Percentiles rank a stretch among this genome's conserved stretches.
phyloP scores from a whole-genome alignment of 306 rosid genomes.

The Abrus precatorius region DNA sequence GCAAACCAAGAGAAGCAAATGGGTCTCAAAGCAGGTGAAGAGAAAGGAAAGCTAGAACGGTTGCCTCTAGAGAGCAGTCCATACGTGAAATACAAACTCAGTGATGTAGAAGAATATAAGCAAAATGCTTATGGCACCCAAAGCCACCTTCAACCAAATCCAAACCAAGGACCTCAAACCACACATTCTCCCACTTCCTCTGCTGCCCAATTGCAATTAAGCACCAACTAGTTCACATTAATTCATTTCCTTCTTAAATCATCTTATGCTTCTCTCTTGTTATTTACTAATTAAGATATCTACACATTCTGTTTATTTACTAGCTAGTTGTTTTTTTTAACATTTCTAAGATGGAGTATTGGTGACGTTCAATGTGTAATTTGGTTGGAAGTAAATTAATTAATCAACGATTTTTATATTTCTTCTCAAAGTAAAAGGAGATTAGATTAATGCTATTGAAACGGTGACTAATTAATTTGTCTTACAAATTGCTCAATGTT shows the following conservation, averaged over 20 bases:
- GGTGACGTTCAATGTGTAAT: neutral
- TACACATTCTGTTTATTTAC: neutral
- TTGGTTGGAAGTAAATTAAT: neutral
- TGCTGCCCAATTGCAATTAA: neutral
- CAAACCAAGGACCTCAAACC: conserved; percentile 20
- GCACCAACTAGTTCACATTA: neutral
- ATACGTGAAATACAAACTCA: neutral
- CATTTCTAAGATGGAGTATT: neutral
- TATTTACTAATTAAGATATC: neutral
- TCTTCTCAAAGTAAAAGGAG: neutral
- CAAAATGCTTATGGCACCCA: conserved; percentile 11
- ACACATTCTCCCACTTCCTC: neutral
- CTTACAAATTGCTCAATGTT: neutral
- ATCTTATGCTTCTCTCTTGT: neutral
- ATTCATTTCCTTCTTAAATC: neutral
- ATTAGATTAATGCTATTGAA: neutral
- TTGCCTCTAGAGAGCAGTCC: conserved; percentile 31
- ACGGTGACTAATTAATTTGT: neutral
- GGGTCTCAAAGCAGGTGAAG: neutral
- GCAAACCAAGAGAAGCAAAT: conserved; percentile 14
- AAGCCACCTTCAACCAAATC: conserved; percentile 21
- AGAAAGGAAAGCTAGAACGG: neutral
- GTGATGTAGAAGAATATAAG: conserved; percentile 9
- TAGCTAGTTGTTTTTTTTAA: neutral
- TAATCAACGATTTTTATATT: neutral